These are phyloP conservation scores for Daedaleopsis sinensis DNA, from an alignment of 768 basidiomycete genomes.

Conservation along the genomic window DNA sequence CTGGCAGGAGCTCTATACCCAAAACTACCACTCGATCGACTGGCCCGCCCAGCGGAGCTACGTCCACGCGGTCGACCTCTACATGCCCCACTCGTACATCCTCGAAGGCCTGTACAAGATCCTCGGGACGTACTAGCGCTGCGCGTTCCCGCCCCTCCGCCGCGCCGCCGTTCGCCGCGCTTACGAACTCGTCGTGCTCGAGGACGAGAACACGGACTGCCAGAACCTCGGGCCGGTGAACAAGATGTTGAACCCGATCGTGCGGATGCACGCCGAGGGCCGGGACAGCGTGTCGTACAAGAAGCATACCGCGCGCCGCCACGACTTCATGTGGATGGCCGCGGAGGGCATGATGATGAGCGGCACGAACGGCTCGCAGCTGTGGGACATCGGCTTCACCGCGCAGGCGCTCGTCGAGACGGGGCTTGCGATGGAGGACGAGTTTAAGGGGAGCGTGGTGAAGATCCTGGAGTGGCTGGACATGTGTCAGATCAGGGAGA, in stretches of 20 bases:
- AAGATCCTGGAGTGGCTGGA: constrained; percentile 77
- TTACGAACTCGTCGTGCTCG: constrained; percentile 79
- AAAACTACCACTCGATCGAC: constrained; percentile 80
- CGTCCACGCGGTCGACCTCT: constrained; percentile 76
- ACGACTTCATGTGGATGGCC: constrained; percentile 94
- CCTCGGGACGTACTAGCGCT: constrained; percentile 73
- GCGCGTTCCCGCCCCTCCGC: constrained; percentile 73
- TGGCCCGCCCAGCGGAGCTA: constrained; percentile 94
- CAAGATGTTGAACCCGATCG: constrained; percentile 94
- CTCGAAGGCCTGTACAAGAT: constrained; percentile 68
- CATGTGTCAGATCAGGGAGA: constrained; percentile 65
- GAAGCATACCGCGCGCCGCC: constrained; percentile 71
- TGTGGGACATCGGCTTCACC: constrained; percentile 95
- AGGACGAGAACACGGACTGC: constrained; percentile 95
- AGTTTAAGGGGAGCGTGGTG: constrained; percentile 64
- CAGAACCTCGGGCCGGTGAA: constrained; percentile 92
- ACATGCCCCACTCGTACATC: constrained; percentile 76
- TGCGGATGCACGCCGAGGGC: constrained; percentile 76
- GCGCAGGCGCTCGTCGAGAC: constrained; percentile 91
- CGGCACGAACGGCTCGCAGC: constrained; percentile 92
- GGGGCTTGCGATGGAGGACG: constrained; percentile 72
- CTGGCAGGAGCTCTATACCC: constrained; percentile 77
- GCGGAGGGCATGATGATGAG: constrained; percentile 93
- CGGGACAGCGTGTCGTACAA: constrained; percentile 75
- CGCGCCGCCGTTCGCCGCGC: constrained; percentile 62